A percentile compares a stretch with the other conserved stretches of the same genome.
phyloP scores from a whole-genome alignment of 441 rosid genomes.

The Adansonia gregorii region DNA sequence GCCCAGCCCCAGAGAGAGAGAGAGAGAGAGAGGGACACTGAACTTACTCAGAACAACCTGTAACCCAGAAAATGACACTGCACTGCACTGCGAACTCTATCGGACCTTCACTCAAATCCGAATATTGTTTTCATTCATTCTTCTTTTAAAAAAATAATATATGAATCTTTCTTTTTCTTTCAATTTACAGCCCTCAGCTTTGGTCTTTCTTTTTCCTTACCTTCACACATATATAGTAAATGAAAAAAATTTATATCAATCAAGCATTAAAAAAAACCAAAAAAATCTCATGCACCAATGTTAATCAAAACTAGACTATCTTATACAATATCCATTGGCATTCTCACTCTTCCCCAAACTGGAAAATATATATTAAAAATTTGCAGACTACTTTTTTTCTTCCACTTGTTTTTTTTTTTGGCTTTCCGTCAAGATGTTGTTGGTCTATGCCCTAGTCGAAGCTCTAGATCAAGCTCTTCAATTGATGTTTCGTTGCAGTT shows the following conservation, averaged over 20 bases:
- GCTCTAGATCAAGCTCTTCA: constrained; percentile 91
- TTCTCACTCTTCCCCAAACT: not conserved
- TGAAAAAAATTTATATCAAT: not conserved
- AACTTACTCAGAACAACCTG: constrained; percentile 45
- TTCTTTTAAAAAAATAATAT: constrained; percentile 14
- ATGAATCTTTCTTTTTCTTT: constrained; percentile 12
- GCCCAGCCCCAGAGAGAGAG: constrained; percentile 22
- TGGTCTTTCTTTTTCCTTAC: not conserved
- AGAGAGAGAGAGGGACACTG: constrained; percentile 35
- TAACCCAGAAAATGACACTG: constrained; percentile 53
- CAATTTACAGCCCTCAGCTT: constrained; percentile 10
- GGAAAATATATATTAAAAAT: not conserved
- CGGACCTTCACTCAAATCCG: constrained; percentile 35
- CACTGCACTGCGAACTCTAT: constrained; percentile 36
- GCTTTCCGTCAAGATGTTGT: constrained; percentile 36
- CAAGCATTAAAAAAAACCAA: not conserved
- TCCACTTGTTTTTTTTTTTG: not conserved
- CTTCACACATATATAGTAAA: not conserved
- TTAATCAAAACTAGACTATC: constrained; percentile 26
- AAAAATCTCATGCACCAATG: constrained; percentile 3
- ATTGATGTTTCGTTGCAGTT: constrained; percentile 31
- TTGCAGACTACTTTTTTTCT: constrained; percentile 11
- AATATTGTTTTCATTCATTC: constrained; percentile 34
- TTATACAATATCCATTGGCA: constrained; percentile 18
- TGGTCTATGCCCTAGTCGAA: constrained; percentile 72